These are phyloP conservation scores for Posidonia australis DNA, from an alignment of 106 monocot species.

Conservation along the genomic window DNA sequence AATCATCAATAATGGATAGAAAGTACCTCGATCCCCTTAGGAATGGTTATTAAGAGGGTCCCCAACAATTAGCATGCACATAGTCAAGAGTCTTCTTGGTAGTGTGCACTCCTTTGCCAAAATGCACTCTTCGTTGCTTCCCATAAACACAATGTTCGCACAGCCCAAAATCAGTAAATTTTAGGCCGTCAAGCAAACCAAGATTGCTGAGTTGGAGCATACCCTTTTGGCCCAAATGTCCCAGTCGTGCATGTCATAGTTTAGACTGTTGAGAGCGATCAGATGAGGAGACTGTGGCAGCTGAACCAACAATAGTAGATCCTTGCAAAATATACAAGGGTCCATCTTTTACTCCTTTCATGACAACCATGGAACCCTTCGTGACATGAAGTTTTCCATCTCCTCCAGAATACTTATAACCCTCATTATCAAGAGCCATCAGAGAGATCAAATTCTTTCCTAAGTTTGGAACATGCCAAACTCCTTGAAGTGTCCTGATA, in stretches of 20 bases:
- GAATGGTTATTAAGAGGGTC: too few relatives aligned
- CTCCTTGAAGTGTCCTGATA: not conserved
- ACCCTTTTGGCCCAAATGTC: not conserved
- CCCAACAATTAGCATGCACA: constrained; percentile 1
- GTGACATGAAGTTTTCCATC: not conserved
- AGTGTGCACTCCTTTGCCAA: not conserved
- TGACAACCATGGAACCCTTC: not conserved
- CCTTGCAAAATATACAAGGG: not conserved
- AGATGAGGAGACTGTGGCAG: not conserved
- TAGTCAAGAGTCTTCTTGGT: not conserved
- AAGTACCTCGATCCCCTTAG: too few relatives aligned
- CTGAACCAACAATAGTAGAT: not conserved
- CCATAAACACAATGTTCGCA: constrained; percentile 2
- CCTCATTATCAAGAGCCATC: not conserved
- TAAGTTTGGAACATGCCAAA: not conserved
- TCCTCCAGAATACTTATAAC: not conserved
- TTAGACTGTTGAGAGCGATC: not conserved
- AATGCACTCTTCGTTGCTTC: not conserved
- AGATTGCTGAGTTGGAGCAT: not conserved
- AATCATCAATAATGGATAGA: not conserved
- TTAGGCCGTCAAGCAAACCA: not conserved
- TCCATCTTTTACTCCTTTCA: not conserved
- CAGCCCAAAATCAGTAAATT: not conserved
- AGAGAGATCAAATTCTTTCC: not conserved
- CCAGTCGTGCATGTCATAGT: not conserved